Conservation (phyloP, 1,139 yeast genomes). For the Hyphopichia buzzinii region DNA sequence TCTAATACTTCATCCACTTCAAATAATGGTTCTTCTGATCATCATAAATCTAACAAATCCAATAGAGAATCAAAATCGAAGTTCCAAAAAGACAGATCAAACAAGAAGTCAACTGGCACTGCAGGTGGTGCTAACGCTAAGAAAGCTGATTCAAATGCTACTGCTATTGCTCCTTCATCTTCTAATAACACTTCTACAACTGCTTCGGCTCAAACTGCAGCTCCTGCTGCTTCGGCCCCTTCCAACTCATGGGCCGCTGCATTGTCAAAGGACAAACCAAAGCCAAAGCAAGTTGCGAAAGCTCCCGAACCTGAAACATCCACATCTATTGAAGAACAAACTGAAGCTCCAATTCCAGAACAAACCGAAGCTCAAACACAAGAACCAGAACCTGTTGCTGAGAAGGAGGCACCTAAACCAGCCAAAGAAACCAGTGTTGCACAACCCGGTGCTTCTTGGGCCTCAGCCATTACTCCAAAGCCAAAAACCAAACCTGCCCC, state of each 20-base stretch:
- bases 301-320: conserved; percentile 6
- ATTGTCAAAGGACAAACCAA: conserved; percentile 38
- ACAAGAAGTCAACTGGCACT: conserved; percentile 1
- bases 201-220: conserved; percentile 12
- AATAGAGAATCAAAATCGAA: conserved; percentile 7
- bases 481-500: conserved; percentile 33
- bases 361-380: conserved; percentile 10
- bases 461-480: conserved; percentile 59
- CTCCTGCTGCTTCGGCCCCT: conserved; percentile 12
- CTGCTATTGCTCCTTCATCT: conserved; percentile 14
- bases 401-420: conserved; percentile 15
- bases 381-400: conserved; percentile 9
- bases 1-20: conserved; percentile 9
- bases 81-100: conserved; percentile 4
- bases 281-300: conserved; percentile 22
- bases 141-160: conserved; percentile 12
- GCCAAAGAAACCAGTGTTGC: conserved; percentile 31
- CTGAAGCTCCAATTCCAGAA: conserved; percentile 5
- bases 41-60: conserved; percentile 11
- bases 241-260: conserved; percentile 58
- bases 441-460: conserved; percentile 47
- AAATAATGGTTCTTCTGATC: conserved; percentile 3
- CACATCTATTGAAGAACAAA: no score
- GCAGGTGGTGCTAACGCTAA: conserved; percentile 1
- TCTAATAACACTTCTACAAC: conserved; percentile 4